Conservation (phyloP, 2,329 filamentous ascomycete species). For the Cladophialophora immunda region DNA sequence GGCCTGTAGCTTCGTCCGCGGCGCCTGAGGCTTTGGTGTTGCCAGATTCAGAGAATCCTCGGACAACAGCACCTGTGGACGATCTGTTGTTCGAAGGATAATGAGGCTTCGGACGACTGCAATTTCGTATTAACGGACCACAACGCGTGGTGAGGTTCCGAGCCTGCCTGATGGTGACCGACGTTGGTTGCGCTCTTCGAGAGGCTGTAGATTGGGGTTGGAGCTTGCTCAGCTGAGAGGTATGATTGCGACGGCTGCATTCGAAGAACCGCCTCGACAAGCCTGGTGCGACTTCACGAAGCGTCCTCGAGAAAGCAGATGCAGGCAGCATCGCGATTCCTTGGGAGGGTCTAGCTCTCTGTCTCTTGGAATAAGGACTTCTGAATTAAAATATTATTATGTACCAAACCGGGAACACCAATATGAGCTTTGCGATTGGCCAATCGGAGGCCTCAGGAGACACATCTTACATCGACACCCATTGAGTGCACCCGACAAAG, state of each 20-base stretch:
- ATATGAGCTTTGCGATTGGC: background rate
- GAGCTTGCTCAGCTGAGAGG: conserved; percentile 12
- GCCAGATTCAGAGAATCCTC: conserved; percentile 27
- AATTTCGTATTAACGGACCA: conserved; percentile 4
- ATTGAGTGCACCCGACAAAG: background rate
- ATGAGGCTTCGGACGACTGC: no score
- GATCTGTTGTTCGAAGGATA: background rate
- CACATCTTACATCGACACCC: background rate
- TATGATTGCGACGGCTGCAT: conserved; percentile 26
- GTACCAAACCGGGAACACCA: no score
- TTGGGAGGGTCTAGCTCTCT: background rate
- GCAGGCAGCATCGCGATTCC: conserved; percentile 29
- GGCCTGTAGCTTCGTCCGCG: conserved; percentile 3
- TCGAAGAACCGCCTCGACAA: conserved; percentile 40
- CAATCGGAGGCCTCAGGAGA: conserved; percentile 8
- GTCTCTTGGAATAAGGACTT: background rate
- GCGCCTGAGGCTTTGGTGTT: conserved; percentile 16
- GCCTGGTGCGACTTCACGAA: conserved; percentile 38
- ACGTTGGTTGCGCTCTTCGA: background rate
- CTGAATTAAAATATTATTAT: background rate
- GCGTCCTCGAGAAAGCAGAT: conserved; percentile 34
- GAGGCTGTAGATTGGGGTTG: background rate
- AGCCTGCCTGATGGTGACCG: background rate
- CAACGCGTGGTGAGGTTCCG: conserved; percentile 16
- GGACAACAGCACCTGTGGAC: background rate